Percentiles rank a stretch among this genome's conserved stretches.
Conservation (phyloP, 305 asterid species). For the Coffea humblotiana region DNA sequence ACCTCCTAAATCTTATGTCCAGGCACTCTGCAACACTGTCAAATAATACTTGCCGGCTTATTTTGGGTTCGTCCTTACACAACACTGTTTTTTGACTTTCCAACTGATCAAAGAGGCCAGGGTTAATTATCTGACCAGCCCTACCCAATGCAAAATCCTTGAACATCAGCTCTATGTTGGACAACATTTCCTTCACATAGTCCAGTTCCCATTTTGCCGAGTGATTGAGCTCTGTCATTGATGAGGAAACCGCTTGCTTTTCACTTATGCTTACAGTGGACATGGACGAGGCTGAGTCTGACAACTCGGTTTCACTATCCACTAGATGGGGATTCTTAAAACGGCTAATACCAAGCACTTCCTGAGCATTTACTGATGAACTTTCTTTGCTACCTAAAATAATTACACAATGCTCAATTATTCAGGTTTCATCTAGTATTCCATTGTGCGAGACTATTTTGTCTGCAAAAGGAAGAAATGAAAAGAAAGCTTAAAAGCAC, state of each 20-base stretch:
- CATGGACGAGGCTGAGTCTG: slow-evolving; percentile 70
- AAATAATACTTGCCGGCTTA: slow-evolving; percentile 50
- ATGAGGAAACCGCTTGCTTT: slow-evolving; percentile 17
- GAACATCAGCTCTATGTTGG: slow-evolving; percentile 54
- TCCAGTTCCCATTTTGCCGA: slow-evolving; percentile 54
- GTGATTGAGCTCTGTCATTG: neutral
- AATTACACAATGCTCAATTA: slow-evolving; percentile 8
- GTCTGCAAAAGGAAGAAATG: neutral
- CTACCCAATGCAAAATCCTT: slow-evolving; percentile 57
- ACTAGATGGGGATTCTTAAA: slow-evolving; percentile 32
- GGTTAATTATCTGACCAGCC: slow-evolving; percentile 41
- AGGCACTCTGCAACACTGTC: slow-evolving; percentile 71
- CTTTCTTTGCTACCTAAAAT: slow-evolving; percentile 62
- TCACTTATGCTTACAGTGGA: slow-evolving; percentile 22
- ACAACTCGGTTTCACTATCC: slow-evolving; percentile 57
- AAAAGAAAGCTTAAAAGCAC: neutral
- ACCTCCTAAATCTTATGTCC: slow-evolving; percentile 52
- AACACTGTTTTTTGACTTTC: slow-evolving; percentile 41
- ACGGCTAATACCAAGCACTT: slow-evolving; percentile 43
- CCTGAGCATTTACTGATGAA: slow-evolving; percentile 56
- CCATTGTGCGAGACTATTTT: neutral
- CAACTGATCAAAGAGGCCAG: slow-evolving; percentile 48
- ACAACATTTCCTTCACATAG: slow-evolving; percentile 65
- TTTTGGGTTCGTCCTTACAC: slow-evolving; percentile 35
- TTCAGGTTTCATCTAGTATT: neutral